Evolutionary conservation across 148 eudicot species (phyloP).

Genomic region (Pouteria glomerata): DNA sequence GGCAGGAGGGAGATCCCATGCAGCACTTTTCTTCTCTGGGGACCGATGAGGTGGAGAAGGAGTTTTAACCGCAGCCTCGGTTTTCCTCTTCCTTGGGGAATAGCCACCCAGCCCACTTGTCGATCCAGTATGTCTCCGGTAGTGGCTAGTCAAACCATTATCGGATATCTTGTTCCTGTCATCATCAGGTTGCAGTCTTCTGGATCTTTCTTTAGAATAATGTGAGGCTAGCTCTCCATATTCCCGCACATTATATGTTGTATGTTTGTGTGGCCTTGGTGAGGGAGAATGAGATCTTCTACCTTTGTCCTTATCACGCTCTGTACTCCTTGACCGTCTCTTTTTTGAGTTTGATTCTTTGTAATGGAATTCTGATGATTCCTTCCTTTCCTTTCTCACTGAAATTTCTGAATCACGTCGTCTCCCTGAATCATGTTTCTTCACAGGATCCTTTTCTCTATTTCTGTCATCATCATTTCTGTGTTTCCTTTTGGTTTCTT

Average conservation of each 20-base stretch:
- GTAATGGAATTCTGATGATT: constrained; percentile 25
- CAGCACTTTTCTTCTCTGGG: constrained; percentile 67
- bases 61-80: constrained; percentile 73
- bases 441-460: constrained; percentile 32
- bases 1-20: constrained; percentile 65
- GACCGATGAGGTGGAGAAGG: constrained; percentile 78
- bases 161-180: constrained; percentile 46
- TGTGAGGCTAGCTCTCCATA: constrained; percentile 37
- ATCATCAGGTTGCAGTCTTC: constrained; percentile 48
- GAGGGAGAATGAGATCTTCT: constrained; percentile 60
- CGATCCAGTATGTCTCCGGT: constrained; percentile 45
- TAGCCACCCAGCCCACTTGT: constrained; percentile 91
- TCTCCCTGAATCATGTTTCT: constrained; percentile 49
- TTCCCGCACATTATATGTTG: constrained; percentile 38
- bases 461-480: constrained; percentile 45
- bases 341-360: constrained; percentile 55
- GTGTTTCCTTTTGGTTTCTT: constrained; percentile 47
- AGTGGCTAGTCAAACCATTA: constrained; percentile 56
- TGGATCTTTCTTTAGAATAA: constrained; percentile 50
- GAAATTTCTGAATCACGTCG: constrained; percentile 31
- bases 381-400: constrained; percentile 43
- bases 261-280: constrained; percentile 51
- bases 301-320: constrained; percentile 48
- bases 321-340: constrained; percentile 78
- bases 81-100: constrained; percentile 93